Conservation (phyloP, 257 asterid species). For the Plantago major region DNA sequence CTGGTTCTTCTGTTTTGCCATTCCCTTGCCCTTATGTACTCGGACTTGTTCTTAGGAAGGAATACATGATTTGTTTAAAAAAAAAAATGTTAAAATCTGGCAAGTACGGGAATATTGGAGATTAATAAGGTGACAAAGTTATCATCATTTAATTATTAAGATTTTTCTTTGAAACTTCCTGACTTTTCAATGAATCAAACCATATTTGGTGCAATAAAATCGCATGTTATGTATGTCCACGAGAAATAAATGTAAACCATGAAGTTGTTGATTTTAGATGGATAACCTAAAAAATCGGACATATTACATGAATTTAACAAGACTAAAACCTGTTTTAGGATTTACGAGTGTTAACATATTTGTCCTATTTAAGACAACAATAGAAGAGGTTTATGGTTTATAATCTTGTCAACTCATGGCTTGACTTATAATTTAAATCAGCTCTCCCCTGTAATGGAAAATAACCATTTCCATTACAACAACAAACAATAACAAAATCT, state of each 20-base stretch:
- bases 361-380: slow-evolving; percentile 26
- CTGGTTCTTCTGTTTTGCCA: no score
- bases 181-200: no score
- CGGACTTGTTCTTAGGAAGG: no score
- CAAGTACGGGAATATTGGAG: no score
- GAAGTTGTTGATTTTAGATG: background rate
- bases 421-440: slow-evolving; percentile 14
- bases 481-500: slow-evolving; percentile 12
- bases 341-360: background rate
- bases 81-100: no score
- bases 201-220: no score
- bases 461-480: slow-evolving; percentile 3
- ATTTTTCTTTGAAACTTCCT: no score
- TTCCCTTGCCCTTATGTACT: no score
- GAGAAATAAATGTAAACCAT: background rate
- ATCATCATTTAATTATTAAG: no score
- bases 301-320: background rate
- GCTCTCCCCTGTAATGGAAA: slow-evolving; percentile 14
- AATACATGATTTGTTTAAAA: no score
- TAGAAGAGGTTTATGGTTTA: slow-evolving; percentile 17
- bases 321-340: background rate
- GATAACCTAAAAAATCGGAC: background rate
- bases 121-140: no score
- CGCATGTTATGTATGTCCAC: no score
- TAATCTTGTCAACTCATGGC: slow-evolving; percentile 7